These are phyloP conservation scores for Naematelia encephala DNA, from an alignment of 768 basidiomycete species.

Conservation along the genomic window DNA sequence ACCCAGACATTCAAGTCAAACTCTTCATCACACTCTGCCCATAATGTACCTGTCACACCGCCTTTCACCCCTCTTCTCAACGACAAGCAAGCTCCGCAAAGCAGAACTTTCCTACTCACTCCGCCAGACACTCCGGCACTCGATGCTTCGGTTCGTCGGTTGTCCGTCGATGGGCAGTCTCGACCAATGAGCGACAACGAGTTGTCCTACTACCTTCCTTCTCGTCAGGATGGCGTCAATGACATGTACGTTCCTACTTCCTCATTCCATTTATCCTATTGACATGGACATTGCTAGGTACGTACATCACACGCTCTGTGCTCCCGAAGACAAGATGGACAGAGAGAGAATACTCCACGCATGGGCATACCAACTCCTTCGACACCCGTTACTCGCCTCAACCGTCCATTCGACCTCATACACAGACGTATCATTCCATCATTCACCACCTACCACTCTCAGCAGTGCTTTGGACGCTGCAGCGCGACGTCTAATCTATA, in stretches of 20 bases:
- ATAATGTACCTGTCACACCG: background rate
- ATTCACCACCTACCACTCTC: constrained; percentile 7
- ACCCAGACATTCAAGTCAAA: background rate
- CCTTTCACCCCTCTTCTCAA: background rate
- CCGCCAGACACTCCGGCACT: constrained; percentile 8
- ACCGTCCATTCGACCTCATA: constrained; percentile 57
- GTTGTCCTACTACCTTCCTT: constrained; percentile 73
- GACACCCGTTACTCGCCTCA: constrained; percentile 71
- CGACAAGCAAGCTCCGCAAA: background rate
- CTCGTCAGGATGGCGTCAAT: constrained; percentile 70
- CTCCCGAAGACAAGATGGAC: constrained; percentile 54
- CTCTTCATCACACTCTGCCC: background rate
- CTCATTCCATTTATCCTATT: background rate
- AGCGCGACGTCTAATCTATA: constrained; percentile 29
- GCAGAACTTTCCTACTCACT: background rate
- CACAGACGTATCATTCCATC: constrained; percentile 62
- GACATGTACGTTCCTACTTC: constrained; percentile 63
- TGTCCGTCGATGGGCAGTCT: background rate
- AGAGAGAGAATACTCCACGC: constrained; percentile 57
- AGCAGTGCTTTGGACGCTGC: constrained; percentile 58
- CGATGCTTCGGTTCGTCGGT: background rate
- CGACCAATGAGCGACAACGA: constrained; percentile 66
- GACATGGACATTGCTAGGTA: constrained; percentile 60
- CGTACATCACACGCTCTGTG: constrained; percentile 66
- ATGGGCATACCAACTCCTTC: constrained; percentile 69